phyloP scores from a whole-genome alignment of 164 flowering plant species.

The Macadamia tetraphylla region DNA sequence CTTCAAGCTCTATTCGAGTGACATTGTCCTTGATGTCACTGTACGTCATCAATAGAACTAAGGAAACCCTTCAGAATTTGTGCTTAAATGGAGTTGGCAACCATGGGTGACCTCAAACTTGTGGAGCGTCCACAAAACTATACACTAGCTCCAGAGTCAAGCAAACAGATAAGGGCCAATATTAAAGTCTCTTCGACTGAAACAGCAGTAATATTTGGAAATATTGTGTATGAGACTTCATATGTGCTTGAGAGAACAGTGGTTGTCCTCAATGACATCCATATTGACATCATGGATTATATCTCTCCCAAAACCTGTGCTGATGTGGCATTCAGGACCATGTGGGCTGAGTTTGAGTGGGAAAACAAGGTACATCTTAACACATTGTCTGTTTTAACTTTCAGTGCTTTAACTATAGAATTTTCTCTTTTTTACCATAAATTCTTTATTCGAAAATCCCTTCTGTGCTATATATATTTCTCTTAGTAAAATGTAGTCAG shows the following conservation, averaged over 20 bases:
- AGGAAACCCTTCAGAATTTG: constrained; percentile 91
- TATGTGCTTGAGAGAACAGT: constrained; percentile 89
- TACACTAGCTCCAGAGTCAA: constrained; percentile 92
- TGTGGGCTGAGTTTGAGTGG: constrained; percentile 99
- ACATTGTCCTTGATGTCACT: constrained; percentile 94
- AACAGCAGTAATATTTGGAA: constrained; percentile 97
- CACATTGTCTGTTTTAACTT: background rate
- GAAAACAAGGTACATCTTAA: constrained; percentile 79
- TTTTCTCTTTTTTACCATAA: background rate
- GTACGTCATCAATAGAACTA: constrained; percentile 74
- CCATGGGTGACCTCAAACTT: constrained; percentile 98
- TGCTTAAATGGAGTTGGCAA: constrained; percentile 85
- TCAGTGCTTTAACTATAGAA: background rate
- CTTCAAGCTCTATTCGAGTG: constrained; percentile 10
- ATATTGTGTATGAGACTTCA: constrained; percentile 93
- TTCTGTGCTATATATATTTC: too few relatives aligned
- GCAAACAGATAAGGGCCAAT: constrained; percentile 92
- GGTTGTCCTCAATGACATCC: constrained; percentile 95
- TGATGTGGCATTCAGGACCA: constrained; percentile 86
- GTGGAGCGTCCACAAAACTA: constrained; percentile 99
- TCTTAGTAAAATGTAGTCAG: too few relatives aligned
- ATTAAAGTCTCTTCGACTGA: constrained; percentile 99
- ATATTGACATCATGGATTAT: constrained; percentile 98
- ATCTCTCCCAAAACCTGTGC: constrained; percentile 92
- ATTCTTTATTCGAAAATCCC: background rate